Evolutionary conservation across 495 filamentous ascomycete species (phyloP).

Genomic region (Gamarada debralockiae): DNA sequence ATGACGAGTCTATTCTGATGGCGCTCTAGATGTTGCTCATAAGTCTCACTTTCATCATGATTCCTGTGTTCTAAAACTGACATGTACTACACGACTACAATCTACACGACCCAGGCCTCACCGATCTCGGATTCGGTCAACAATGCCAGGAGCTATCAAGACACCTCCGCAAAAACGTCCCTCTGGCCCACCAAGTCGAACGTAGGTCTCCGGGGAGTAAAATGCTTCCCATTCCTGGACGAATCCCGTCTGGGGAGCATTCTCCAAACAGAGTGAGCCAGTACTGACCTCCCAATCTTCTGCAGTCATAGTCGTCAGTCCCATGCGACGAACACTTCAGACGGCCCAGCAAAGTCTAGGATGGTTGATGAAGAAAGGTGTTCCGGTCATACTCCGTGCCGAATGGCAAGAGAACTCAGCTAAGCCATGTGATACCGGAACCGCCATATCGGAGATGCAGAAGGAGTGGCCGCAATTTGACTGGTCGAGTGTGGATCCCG

Average conservation of each 20-base stretch:
- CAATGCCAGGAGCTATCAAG: conserved; percentile 48
- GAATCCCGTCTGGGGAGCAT: no score
- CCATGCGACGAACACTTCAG: conserved; percentile 55
- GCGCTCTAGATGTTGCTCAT: conserved; percentile 22
- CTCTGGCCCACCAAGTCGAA: conserved; percentile 44
- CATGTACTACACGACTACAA: conserved; percentile 39
- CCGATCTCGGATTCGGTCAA: conserved; percentile 42
- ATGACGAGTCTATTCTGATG: neutral
- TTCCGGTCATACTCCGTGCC: conserved; percentile 49
- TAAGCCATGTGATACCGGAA: conserved; percentile 56
- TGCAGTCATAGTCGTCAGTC: conserved; percentile 55
- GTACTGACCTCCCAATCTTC: no score
- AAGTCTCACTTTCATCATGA: conserved; percentile 13
- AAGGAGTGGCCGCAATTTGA: conserved; percentile 49
- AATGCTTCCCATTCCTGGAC: no score
- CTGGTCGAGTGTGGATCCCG: conserved; percentile 48
- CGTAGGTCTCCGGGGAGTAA: no score
- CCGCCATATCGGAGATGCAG: conserved; percentile 33
- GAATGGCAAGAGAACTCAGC: conserved; percentile 55
- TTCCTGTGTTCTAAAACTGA: conserved; percentile 7
- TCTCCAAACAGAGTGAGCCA: no score
- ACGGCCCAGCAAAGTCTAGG: conserved; percentile 47
- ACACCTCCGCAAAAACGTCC: conserved; percentile 38
- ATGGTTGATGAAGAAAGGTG: conserved; percentile 46
- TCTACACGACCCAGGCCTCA: conserved; percentile 51